A percentile compares a stretch with the other conserved stretches of the same genome.
Evolutionary conservation across 768 basidiomycete genomes (phyloP).

Genomic region (Chalciporus piperatus): DNA sequence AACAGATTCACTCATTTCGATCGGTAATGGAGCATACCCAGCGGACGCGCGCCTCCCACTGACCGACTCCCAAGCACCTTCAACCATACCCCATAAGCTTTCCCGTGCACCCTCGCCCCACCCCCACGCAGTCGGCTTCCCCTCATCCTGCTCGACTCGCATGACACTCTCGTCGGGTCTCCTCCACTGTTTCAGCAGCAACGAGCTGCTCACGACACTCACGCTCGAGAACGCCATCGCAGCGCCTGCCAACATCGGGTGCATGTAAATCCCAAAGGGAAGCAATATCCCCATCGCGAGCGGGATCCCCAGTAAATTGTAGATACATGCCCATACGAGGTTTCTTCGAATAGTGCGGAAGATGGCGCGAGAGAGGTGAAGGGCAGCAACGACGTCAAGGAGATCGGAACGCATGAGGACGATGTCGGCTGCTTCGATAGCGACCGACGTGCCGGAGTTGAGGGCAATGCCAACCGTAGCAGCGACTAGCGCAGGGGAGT

Average conservation of each 20-base stretch:
- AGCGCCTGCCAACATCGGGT: slow-evolving; percentile 97
- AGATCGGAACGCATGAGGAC: slow-evolving; percentile 97
- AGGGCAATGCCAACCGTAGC: slow-evolving; percentile 96
- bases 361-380: slow-evolving; percentile 85
- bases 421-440: slow-evolving; percentile 97
- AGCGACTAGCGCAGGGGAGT: slow-evolving; percentile 94
- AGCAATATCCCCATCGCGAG: slow-evolving; percentile 97
- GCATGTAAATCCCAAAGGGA: slow-evolving; percentile 88
- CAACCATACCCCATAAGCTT: slow-evolving; percentile 40
- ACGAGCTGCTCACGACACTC: slow-evolving; percentile 87
- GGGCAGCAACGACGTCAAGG: slow-evolving; percentile 94
- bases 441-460: slow-evolving; percentile 94
- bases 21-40: slow-evolving; percentile 70
- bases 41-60: slow-evolving; percentile 38
- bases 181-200: slow-evolving; percentile 83
- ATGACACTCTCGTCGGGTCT: slow-evolving; percentile 69
- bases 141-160: slow-evolving; percentile 49
- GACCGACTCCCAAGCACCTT: slow-evolving; percentile 49
- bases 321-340: slow-evolving; percentile 93
- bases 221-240: slow-evolving; percentile 99
- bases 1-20: slow-evolving; percentile 54
- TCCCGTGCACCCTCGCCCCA: slow-evolving; percentile 27
- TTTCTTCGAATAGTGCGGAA: slow-evolving; percentile 91
- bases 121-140: slow-evolving; percentile 27
- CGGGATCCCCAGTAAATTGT: slow-evolving; percentile 91